phyloP scores from a whole-genome alignment of 2,329 filamentous ascomycete genomes.

The Talaromyces sp. region DNA sequence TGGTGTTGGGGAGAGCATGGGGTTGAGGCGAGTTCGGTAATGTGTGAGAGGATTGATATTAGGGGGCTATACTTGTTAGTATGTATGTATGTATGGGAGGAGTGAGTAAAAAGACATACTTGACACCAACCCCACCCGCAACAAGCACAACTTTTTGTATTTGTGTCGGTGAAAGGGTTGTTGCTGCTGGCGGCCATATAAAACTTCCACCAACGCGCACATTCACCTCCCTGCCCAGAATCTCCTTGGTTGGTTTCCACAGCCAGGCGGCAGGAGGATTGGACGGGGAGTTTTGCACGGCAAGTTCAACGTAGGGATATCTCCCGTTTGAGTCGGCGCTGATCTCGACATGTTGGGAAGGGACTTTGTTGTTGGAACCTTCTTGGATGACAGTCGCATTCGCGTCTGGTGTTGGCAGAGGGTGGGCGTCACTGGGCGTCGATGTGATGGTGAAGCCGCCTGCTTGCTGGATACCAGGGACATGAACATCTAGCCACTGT shows the following conservation, averaged over 20 bases:
- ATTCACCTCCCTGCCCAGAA: constrained; percentile 55
- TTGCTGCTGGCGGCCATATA: constrained; percentile 59
- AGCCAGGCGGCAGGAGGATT: constrained; percentile 76
- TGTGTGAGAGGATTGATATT: constrained; percentile 65
- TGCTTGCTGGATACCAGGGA: constrained; percentile 63
- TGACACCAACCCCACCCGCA: constrained; percentile 78
- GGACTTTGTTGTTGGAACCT: neutral
- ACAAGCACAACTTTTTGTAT: constrained; percentile 66
- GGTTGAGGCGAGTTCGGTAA: constrained; percentile 40
- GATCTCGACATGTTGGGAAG: constrained; percentile 16
- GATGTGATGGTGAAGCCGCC: constrained; percentile 90
- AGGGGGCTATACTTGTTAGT: constrained; percentile 51
- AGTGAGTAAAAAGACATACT: constrained; percentile 43
- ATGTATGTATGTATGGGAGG: neutral
- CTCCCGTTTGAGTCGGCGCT: constrained; percentile 22
- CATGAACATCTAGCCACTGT: constrained; percentile 83
- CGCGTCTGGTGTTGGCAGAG: constrained; percentile 22
- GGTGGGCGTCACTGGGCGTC: constrained; percentile 54
- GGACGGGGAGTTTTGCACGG: constrained; percentile 65
- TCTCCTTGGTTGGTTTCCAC: constrained; percentile 55
- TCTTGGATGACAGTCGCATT: constrained; percentile 6
- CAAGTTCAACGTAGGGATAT: constrained; percentile 65
- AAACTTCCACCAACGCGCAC: constrained; percentile 80
- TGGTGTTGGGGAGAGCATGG: neutral
- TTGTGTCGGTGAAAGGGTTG: constrained; percentile 31